Evolutionary conservation across 2,329 filamentous ascomycete species (phyloP), one percentile per base, ranked within the genome.

Genomic region (Blumeria graminis): DNA sequence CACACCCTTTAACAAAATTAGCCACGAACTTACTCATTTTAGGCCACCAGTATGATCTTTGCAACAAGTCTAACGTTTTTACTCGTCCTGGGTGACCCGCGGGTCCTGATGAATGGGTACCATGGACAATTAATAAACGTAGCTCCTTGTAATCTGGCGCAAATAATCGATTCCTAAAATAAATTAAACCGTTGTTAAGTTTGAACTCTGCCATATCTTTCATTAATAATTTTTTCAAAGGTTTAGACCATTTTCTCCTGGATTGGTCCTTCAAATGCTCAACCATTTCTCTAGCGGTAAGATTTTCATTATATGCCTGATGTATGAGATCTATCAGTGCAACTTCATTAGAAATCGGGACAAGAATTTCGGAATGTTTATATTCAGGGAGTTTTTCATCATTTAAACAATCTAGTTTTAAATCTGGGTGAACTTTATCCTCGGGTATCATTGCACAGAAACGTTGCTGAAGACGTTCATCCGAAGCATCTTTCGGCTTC

Each of bases 381-480:
- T 28, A 28, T 28, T 28, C 22, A 28, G 22, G 22, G 4, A 28
- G 4, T 28, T 28, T 28, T 28, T 28, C 22, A 28, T 28, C 22
- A 28, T 28, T 28, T 28, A 28, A 28, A 28, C 22, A 28, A 28
- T 28, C 22, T 28, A 28, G 22, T 28, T 28, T 28, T 28, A 28
- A 28, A 41, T 41, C n/a, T 6, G 38, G 38, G 38, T 41, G 11
- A 11, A 16, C 2, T 41, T 41, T 41, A 16, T 41, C 11, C 11
- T 41, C n/a, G 3, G n/a, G 38, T 41, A 41, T 41, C 38, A 41
- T 41, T 16, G 38, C n/a, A 16, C 38, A 5, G 38, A 41, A 41
- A 41, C 38, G 38, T 16, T 16, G 38, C 38, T 41, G 38, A 51
- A 58, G 53, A 7, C 57, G 34, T n/a, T 48, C 51, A 28, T 57